Percentiles rank a stretch among this genome's conserved stretches.
Conservation (phyloP, 495 filamentous ascomycete species). For the Neurospora sp. region DNA sequence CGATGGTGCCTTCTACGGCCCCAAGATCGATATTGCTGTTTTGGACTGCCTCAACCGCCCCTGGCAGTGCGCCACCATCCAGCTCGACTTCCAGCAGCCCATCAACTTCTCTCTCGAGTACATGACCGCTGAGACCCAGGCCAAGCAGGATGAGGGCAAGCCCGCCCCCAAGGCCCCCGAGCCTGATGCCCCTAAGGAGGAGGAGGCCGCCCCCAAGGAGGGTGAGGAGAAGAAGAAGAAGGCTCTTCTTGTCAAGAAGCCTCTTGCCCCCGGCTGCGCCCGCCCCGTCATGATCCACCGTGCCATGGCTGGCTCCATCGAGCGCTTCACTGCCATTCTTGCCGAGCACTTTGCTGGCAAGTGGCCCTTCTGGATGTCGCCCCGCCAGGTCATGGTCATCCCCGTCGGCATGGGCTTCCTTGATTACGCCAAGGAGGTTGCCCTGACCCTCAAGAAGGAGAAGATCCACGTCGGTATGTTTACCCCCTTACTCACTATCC, state of each 20-base stretch:
- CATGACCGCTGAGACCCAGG: conserved; percentile 44
- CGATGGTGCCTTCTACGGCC: conserved; percentile 96
- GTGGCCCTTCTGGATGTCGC: conserved; percentile 97
- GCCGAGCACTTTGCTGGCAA: conserved; percentile 94
- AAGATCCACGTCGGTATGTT: conserved; percentile 39
- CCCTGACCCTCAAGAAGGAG: conserved; percentile 44
- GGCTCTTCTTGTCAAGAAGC: conserved; percentile 32
- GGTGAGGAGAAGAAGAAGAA: conserved; percentile 20
- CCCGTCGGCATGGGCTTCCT: conserved; percentile 79
- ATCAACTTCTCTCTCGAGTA: conserved; percentile 41
- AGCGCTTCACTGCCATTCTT: conserved; percentile 89
- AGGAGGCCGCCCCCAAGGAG: conserved; percentile 7
- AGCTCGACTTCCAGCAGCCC: conserved; percentile 91
- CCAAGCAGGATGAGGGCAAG: conserved; percentile 24
- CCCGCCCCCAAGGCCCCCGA: conserved; percentile 36
- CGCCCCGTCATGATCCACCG: conserved; percentile 96
- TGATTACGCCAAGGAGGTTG: conserved; percentile 81
- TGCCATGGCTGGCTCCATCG: conserved; percentile 85
- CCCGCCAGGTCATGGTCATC: conserved; percentile 82
- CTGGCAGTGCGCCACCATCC: conserved; percentile 91
- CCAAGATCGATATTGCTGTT: conserved; percentile 72
- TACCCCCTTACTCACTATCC: background rate
- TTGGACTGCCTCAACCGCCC: conserved; percentile 23
- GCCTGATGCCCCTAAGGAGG: conserved; percentile 16
- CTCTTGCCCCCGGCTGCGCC: conserved; percentile 59